A percentile compares a stretch with the other conserved stretches of the same genome.
Evolutionary conservation across 1,284 basidiomycete genomes (phyloP).

Genomic region (Cutaneotrichosporon curvatum): DNA sequence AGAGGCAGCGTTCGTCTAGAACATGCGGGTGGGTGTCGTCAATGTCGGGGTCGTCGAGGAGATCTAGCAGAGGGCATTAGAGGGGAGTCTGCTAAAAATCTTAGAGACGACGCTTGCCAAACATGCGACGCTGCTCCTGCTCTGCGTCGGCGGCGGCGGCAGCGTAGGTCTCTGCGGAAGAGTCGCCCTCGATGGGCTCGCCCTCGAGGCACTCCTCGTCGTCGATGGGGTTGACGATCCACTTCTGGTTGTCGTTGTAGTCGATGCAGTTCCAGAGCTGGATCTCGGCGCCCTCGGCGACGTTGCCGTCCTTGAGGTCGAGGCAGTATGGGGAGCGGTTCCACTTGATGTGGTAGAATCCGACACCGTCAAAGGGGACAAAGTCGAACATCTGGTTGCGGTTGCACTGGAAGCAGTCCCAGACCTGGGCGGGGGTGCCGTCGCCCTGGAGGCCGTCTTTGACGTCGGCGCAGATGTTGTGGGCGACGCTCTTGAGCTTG

Average conservation of each 20-base stretch:
- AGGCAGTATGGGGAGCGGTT: slow-evolving; percentile 25
- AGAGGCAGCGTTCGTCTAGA: neutral
- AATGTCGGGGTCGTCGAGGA: no score
- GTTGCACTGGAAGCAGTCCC: slow-evolving; percentile 32
- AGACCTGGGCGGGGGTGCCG: slow-evolving; percentile 36
- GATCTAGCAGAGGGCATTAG: no score
- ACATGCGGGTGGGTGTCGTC: no score
- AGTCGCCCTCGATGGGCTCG: neutral
- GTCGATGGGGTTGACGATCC: slow-evolving; percentile 27
- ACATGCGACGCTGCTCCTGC: neutral
- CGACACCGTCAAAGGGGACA: neutral
- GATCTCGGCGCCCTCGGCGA: slow-evolving; percentile 24
- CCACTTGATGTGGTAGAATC: slow-evolving; percentile 26
- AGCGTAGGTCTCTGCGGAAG: neutral
- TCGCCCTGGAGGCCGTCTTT: slow-evolving; percentile 26
- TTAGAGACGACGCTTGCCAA: neutral
- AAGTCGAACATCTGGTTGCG: slow-evolving; percentile 32
- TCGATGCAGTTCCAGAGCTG: slow-evolving; percentile 36
- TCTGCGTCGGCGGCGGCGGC: slow-evolving; percentile 3
- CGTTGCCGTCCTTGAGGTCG: slow-evolving; percentile 33
- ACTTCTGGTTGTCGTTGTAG: slow-evolving; percentile 38
- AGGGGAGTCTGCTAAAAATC: no score
- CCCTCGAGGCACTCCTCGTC: neutral
- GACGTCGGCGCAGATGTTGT: slow-evolving; percentile 32
- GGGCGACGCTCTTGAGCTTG: slow-evolving; percentile 23